phyloP scores from a whole-genome alignment of 768 basidiomycete species.

The Chalciporus pseudorubinellus region DNA sequence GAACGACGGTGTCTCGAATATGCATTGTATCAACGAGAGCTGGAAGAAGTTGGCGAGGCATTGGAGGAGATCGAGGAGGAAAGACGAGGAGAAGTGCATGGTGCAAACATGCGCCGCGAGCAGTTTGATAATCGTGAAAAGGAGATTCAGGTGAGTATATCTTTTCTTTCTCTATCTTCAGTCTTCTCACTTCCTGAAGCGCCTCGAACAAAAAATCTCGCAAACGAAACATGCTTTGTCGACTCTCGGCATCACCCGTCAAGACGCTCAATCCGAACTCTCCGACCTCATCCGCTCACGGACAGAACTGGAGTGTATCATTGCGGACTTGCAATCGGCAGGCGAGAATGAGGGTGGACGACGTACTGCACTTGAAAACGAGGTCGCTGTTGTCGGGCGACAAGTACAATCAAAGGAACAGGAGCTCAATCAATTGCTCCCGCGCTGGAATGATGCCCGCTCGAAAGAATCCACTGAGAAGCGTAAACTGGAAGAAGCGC shows the following conservation, averaged over 20 bases:
- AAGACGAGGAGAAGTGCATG: conserved; percentile 76
- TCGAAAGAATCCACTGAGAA: conserved; percentile 52
- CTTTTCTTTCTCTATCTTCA: not conserved
- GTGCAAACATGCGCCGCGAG: conserved; percentile 76
- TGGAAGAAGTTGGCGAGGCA: conserved; percentile 83
- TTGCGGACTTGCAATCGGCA: conserved; percentile 73
- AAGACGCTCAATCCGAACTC: conserved; percentile 79
- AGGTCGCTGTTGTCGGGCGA: conserved; percentile 58
- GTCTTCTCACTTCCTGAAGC: conserved; percentile 39
- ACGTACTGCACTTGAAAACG: conserved; percentile 59
- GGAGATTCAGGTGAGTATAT: conserved; percentile 65
- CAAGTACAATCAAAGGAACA: conserved; percentile 62
- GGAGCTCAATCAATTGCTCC: conserved; percentile 59
- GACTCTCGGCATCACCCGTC: conserved; percentile 65
- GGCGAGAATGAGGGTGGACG: conserved; percentile 63
- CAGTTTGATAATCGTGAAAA: conserved; percentile 83
- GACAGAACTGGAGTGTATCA: conserved; percentile 82
- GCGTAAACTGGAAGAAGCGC: conserved; percentile 70
- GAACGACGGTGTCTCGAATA: conserved; percentile 94
- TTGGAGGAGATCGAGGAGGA: conserved; percentile 87
- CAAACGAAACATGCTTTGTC: conserved; percentile 68
- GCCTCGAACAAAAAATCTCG: conserved; percentile 69
- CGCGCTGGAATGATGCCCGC: conserved; percentile 66
- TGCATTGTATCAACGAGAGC: conserved; percentile 86
- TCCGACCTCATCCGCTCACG: conserved; percentile 81